Conservation (phyloP, 1,139 yeast genomes). For the Pichia sp. region DNA sequence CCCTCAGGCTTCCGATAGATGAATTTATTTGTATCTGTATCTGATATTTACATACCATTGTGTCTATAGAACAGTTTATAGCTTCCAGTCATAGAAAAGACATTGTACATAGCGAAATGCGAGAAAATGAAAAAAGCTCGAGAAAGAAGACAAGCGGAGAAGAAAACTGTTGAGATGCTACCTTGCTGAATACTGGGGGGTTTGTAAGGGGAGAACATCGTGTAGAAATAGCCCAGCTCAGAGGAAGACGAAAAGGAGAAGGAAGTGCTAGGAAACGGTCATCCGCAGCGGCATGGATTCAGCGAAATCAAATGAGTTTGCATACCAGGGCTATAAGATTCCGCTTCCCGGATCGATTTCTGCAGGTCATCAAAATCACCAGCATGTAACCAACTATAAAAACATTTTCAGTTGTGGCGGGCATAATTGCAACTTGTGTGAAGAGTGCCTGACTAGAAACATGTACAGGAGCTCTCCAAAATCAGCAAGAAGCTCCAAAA, state of each 20-base stretch:
- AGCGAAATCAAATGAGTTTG: background rate
- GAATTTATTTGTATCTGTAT: background rate
- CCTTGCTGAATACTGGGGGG: too few species aligned
- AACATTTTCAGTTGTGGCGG: conserved; percentile 1
- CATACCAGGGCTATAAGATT: background rate
- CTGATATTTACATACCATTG: background rate
- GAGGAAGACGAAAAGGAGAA: too few species aligned
- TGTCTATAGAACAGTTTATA: background rate
- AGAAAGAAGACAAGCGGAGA: too few species aligned
- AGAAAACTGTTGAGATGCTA: too few species aligned
- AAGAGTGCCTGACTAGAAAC: conserved; percentile 2
- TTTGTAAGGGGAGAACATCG: too few species aligned
- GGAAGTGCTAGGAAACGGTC: too few species aligned
- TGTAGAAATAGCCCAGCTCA: too few species aligned
- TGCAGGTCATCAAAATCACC: background rate
- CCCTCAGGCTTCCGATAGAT: background rate
- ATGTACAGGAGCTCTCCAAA: background rate
- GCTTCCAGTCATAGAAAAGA: background rate
- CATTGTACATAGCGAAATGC: conserved; percentile 4
- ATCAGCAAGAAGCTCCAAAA: background rate
- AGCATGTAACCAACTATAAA: background rate
- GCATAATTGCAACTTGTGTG: conserved; percentile 2
- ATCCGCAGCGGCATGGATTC: too few species aligned
- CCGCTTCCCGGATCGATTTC: background rate
- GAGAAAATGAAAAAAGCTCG: too few species aligned